Percentiles rank a stretch among this genome's conserved stretches.
Conservation (phyloP, 2,329 filamentous ascomycete genomes). For the Hymenoscyphus albidus region DNA sequence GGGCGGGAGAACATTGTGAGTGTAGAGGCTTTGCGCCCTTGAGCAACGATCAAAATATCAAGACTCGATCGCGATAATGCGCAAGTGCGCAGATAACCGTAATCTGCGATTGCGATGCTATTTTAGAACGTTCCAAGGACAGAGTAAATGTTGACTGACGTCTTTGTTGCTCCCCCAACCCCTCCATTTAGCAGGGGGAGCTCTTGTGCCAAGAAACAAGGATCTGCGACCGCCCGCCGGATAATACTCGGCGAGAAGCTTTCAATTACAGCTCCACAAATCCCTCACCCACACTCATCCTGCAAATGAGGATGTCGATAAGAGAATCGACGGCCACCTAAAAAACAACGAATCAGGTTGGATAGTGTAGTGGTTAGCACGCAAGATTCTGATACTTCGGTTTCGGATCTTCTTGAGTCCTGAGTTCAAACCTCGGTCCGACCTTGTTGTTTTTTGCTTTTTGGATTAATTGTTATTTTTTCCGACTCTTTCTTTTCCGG, state of each 20-base stretch:
- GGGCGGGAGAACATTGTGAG: background rate
- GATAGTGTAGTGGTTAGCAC: constrained; percentile 24
- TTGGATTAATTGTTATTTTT: background rate
- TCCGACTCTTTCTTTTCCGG: too few species aligned
- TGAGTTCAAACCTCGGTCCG: constrained; percentile 18
- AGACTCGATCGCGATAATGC: background rate
- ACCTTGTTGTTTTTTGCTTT: constrained; percentile 10
- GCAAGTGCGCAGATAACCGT: background rate
- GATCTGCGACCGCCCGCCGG: background rate
- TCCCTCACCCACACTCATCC: background rate
- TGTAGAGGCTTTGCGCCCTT: background rate
- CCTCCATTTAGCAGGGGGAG: background rate
- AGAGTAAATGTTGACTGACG: background rate
- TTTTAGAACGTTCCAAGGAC: background rate
- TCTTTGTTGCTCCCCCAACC: constrained; percentile 14
- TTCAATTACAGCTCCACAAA: background rate
- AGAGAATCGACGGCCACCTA: background rate
- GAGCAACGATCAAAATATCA: background rate
- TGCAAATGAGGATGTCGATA: background rate
- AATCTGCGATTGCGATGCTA: background rate
- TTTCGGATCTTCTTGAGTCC: constrained; percentile 14
- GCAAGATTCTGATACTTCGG: constrained; percentile 16
- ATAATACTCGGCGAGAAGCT: background rate
- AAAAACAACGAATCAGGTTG: constrained; percentile 15
- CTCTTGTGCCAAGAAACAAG: background rate